These are phyloP conservation scores for Dryadomyces quercus-mongolicae DNA, from an alignment of 2,329 filamentous ascomycete species.

Conservation along the genomic window DNA sequence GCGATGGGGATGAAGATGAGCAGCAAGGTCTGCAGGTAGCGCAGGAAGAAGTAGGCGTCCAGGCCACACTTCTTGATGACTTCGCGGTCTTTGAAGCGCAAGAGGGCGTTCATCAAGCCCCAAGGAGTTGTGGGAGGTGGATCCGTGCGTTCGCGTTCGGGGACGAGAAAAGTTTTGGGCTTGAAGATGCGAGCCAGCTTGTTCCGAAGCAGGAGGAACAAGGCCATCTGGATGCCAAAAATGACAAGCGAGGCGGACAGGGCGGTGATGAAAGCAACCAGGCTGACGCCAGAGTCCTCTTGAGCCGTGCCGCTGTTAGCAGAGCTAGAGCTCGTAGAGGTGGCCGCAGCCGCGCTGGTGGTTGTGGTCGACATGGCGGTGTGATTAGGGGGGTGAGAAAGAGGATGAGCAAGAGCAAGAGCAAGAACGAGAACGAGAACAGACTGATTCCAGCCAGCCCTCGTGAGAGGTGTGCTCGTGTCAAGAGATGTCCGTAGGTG, in stretches of 20 bases:
- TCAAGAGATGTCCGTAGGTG: too few species aligned
- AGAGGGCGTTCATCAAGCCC: slow-evolving; percentile 44
- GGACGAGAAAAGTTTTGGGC: slow-evolving; percentile 75
- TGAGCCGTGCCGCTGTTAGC: slow-evolving; percentile 13
- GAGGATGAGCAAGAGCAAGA: neutral
- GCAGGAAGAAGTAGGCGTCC: slow-evolving; percentile 94
- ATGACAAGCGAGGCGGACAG: slow-evolving; percentile 48
- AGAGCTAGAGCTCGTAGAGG: neutral
- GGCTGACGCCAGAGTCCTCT: slow-evolving; percentile 27
- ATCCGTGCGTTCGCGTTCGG: slow-evolving; percentile 72
- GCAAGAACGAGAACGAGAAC: neutral
- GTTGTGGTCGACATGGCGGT: neutral
- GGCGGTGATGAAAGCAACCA: slow-evolving; percentile 52
- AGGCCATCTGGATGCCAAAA: slow-evolving; percentile 50
- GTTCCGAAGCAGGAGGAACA: slow-evolving; percentile 68
- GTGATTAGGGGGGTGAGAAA: neutral
- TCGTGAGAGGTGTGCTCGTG: neutral
- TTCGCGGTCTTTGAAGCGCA: slow-evolving; percentile 60
- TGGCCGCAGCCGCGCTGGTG: slow-evolving; percentile 6
- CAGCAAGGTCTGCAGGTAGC: slow-evolving; percentile 66
- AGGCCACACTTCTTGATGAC: slow-evolving; percentile 92
- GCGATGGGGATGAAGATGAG: slow-evolving; percentile 86
- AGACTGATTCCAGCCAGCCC: neutral
- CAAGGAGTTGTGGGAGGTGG: slow-evolving; percentile 49
- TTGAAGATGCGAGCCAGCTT: slow-evolving; percentile 76